These are phyloP conservation scores for Aphanomyces astaci DNA, from an alignment of 352 stramenopile genomes.

Conservation along the genomic window DNA sequence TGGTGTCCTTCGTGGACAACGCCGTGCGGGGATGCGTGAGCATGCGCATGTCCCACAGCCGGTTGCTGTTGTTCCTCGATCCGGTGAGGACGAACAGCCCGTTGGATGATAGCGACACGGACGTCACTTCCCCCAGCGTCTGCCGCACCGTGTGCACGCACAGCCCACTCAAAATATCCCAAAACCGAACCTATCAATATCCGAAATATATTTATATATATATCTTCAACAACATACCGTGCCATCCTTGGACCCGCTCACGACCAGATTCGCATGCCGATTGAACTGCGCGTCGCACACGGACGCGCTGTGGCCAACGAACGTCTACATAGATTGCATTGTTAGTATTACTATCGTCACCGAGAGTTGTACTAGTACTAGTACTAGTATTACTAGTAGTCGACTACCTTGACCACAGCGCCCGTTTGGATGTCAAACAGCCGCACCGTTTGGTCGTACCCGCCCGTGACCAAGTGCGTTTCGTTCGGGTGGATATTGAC, in stretches of 20 bases:
- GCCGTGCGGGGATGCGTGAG: constrained; percentile 49
- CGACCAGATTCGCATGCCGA: constrained; percentile 76
- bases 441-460: constrained; percentile 82
- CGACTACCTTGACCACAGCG: constrained; percentile 39
- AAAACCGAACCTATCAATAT: constrained; percentile 43
- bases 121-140: constrained; percentile 80
- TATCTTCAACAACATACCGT: constrained; percentile 30
- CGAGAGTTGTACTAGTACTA: too few species aligned
- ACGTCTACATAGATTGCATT: too few species aligned
- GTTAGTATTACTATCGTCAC: too few species aligned
- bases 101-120: constrained; percentile 74
- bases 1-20: constrained; percentile 29
- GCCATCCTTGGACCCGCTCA: constrained; percentile 80
- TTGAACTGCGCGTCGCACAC: constrained; percentile 86
- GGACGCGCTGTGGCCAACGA: constrained; percentile 66
- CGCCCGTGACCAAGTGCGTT: constrained; percentile 78
- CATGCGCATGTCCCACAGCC: constrained; percentile 84
- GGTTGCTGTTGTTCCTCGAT: constrained; percentile 83
- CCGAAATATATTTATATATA: not conserved
- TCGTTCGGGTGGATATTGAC: constrained; percentile 79
- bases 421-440: constrained; percentile 77
- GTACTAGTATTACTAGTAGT: too few species aligned
- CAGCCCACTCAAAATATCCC: constrained; percentile 81
- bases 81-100: constrained; percentile 71
- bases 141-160: constrained; percentile 81